These are phyloP conservation scores for Oryza longistaminata DNA, from an alignment of 176 grass and related monocot genomes.

Conservation along the genomic window DNA sequence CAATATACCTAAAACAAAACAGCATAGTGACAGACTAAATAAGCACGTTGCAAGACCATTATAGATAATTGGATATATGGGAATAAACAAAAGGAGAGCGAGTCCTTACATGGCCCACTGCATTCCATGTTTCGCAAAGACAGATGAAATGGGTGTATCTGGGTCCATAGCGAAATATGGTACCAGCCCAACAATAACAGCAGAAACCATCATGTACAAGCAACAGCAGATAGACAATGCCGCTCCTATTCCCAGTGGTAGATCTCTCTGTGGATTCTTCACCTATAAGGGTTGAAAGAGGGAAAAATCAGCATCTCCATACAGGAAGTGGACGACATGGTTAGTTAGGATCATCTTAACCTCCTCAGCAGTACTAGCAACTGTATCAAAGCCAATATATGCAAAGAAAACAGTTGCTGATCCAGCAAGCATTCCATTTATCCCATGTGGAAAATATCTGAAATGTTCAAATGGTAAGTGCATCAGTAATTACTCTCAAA, in stretches of 20 bases:
- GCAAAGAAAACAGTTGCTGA: constrained; percentile 99
- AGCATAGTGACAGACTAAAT: constrained; percentile 18
- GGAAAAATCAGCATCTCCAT: neutral
- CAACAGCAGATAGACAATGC: constrained; percentile 77
- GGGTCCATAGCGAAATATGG: constrained; percentile 95
- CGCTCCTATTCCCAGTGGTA: constrained; percentile 79
- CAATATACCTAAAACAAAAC: constrained; percentile 72
- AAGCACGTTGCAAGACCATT: constrained; percentile 3
- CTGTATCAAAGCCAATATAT: constrained; percentile 91
- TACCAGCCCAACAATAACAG: constrained; percentile 92
- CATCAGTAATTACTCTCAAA: constrained; percentile 6
- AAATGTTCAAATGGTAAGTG: constrained; percentile 21
- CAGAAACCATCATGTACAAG: constrained; percentile 90
- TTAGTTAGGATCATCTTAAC: constrained; percentile 32
- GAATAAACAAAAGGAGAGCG: neutral
- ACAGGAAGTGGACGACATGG: neutral
- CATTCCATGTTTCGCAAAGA: constrained; percentile 79
- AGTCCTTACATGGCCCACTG: constrained; percentile 83
- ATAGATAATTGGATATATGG: neutral
- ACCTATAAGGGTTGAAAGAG: constrained; percentile 49
- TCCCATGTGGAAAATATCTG: constrained; percentile 85
- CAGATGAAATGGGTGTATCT: constrained; percentile 98
- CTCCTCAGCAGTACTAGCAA: constrained; percentile 98
- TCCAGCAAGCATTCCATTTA: constrained; percentile 94
- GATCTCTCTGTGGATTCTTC: constrained; percentile 91